Evolutionary conservation across 2,329 filamentous ascomycete species (phyloP).

Genomic region (Alternaria gansuensis): DNA sequence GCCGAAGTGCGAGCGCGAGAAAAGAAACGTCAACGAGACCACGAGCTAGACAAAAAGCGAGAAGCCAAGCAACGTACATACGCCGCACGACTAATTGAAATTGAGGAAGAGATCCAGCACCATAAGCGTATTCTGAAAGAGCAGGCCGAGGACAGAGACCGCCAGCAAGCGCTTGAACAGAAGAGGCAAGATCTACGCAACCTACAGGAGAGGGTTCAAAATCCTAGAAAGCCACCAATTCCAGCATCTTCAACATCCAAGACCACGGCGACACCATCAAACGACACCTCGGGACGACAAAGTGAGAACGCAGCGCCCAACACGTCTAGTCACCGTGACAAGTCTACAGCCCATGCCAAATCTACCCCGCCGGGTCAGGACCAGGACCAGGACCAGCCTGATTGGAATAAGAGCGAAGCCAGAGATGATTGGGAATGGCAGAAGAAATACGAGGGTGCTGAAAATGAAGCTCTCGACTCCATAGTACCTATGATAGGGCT

Average conservation of each 20-base stretch:
- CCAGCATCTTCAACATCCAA: conserved; percentile 7
- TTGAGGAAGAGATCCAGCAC: conserved; percentile 65
- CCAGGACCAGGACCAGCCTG: conserved; percentile 1
- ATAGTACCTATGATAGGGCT: conserved; percentile 74
- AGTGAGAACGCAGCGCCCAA: not conserved
- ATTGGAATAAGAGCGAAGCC: conserved; percentile 38
- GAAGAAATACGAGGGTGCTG: conserved; percentile 63
- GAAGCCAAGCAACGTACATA: conserved; percentile 59
- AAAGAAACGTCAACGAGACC: conserved; percentile 57
- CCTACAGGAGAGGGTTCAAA: conserved; percentile 40
- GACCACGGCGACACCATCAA: not conserved
- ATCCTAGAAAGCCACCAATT: conserved; percentile 6
- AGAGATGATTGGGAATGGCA: conserved; percentile 68
- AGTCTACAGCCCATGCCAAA: not conserved
- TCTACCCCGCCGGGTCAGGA: conserved; percentile 1
- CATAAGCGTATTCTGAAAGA: conserved; percentile 58
- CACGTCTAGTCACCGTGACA: not conserved
- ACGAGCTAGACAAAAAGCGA: conserved; percentile 62
- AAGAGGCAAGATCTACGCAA: conserved; percentile 59
- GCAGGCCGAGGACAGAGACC: conserved; percentile 56
- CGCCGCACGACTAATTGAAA: conserved; percentile 55
- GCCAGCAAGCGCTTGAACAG: conserved; percentile 57
- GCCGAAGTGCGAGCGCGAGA: conserved; percentile 59
- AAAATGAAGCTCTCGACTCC: conserved; percentile 65
- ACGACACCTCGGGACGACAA: not conserved